Evolutionary conservation across 768 basidiomycete genomes (phyloP).

Genomic region (Hygrocybe coccinea): DNA sequence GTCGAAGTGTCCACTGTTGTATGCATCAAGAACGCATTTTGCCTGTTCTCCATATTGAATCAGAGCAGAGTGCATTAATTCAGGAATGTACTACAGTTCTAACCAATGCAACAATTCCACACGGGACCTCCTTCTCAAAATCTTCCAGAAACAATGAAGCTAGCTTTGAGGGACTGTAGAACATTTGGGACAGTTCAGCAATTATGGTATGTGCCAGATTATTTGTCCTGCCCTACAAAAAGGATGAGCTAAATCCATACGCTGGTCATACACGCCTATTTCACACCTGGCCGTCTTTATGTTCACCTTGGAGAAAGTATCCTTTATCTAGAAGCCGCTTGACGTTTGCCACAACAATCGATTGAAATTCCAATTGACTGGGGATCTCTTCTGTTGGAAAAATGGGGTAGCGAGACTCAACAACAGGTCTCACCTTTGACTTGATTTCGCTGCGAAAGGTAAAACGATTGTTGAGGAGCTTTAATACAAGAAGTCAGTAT

Average conservation of each 20-base stretch:
- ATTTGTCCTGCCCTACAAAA: not conserved
- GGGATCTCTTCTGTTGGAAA: not conserved
- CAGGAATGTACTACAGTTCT: slow-evolving; percentile 9
- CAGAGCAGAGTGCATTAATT: not conserved
- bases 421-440: not conserved
- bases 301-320: not conserved
- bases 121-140: slow-evolving; percentile 10
- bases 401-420: too few relatives aligned
- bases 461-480: not conserved
- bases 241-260: not conserved
- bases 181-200: not conserved
- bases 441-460: not conserved
- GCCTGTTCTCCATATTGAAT: not conserved
- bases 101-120: slow-evolving; percentile 5
- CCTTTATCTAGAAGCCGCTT: not conserved
- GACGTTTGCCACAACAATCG: not conserved
- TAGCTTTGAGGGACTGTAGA: not conserved
- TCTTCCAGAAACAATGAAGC: slow-evolving; percentile 8
- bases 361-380: not conserved
- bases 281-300: not conserved
- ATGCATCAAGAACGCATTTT: not conserved
- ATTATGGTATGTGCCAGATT: not conserved
- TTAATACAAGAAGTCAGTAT: too few relatives aligned
- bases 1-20: not conserved
- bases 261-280: too few relatives aligned